phyloP scores from a whole-genome alignment of 108 stramenopile species.

The Discostella pseudostelligera region DNA sequence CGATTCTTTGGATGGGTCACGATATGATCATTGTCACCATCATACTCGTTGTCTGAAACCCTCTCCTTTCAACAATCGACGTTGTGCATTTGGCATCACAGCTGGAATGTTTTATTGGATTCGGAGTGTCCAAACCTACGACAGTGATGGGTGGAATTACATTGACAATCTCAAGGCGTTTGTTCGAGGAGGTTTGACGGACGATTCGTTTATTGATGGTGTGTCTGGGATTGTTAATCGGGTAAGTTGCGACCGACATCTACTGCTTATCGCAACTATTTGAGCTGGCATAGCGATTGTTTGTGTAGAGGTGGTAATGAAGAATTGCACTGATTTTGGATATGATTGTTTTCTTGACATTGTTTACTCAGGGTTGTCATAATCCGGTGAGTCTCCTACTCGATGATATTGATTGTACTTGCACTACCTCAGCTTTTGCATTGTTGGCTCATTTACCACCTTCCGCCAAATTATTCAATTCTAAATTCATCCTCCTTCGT shows the following conservation, averaged over 20 bases:
- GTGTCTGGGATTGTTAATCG: conserved; percentile 38
- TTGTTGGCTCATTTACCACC: too few species aligned
- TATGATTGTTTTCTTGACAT: background rate
- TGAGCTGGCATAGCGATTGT: too few species aligned
- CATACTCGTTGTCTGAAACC: too few species aligned
- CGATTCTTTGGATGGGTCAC: too few species aligned
- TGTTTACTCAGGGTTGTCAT: conserved; percentile 10
- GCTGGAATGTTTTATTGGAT: conserved; percentile 50
- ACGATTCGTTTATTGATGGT: conserved; percentile 37
- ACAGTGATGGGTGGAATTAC: conserved; percentile 35
- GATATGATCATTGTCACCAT: background rate
- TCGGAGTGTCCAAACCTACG: conserved; percentile 23
- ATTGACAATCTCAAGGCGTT: conserved; percentile 27
- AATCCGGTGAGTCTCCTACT: conserved; percentile 12
- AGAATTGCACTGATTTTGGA: background rate
- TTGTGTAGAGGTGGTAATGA: background rate
- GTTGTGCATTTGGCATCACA: background rate
- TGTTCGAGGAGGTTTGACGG: conserved; percentile 24
- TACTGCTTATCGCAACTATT: too few species aligned
- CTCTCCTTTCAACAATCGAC: background rate
- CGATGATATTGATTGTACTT: too few species aligned
- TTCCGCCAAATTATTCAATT: too few species aligned
- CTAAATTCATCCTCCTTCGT: background rate
- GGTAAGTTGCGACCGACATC: conserved; percentile 1
- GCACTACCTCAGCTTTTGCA: too few species aligned